These are phyloP conservation scores for Spizellomyces sp. DNA, from an alignment of 192 early-diverging fungal genomes.

Conservation along the genomic window DNA sequence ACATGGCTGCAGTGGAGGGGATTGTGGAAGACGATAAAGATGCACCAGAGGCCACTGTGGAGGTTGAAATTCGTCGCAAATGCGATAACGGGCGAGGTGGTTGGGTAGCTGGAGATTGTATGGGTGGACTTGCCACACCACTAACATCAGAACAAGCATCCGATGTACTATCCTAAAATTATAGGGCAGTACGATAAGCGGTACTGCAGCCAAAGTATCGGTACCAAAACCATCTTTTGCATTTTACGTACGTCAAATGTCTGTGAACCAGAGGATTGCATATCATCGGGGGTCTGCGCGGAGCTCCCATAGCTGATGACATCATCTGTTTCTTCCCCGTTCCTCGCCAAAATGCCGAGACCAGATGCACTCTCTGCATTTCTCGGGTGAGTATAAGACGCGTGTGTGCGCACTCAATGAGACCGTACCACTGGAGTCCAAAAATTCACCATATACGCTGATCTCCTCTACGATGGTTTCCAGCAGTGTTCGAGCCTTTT, in stretches of 20 bases:
- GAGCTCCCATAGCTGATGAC: slow-evolving; percentile 27
- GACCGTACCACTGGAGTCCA: slow-evolving; percentile 27
- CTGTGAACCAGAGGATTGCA: neutral
- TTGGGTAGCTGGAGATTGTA: neutral
- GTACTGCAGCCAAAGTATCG: too few species aligned
- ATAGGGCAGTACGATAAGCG: too few species aligned
- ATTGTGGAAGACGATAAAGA: slow-evolving; percentile 16
- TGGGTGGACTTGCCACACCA: neutral
- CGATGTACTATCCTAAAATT: too few species aligned
- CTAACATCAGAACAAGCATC: neutral
- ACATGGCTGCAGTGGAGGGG: slow-evolving; percentile 9
- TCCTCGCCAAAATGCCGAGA: too few species aligned
- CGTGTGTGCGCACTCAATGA: neutral
- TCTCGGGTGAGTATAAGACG: neutral
- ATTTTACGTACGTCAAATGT: too few species aligned
- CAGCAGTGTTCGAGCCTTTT: slow-evolving; percentile 26
- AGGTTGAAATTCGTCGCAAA: slow-evolving; percentile 22
- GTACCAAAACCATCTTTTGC: too few species aligned
- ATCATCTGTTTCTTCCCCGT: neutral
- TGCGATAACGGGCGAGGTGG: slow-evolving; percentile 19
- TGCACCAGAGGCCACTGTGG: slow-evolving; percentile 17
- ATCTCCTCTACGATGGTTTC: slow-evolving; percentile 32
- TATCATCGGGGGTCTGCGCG: neutral
- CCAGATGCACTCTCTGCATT: slow-evolving; percentile 9
- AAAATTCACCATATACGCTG: slow-evolving; percentile 45